phyloP scores from a whole-genome alignment of 108 stramenopile species.

The Nitzschia sp. region DNA sequence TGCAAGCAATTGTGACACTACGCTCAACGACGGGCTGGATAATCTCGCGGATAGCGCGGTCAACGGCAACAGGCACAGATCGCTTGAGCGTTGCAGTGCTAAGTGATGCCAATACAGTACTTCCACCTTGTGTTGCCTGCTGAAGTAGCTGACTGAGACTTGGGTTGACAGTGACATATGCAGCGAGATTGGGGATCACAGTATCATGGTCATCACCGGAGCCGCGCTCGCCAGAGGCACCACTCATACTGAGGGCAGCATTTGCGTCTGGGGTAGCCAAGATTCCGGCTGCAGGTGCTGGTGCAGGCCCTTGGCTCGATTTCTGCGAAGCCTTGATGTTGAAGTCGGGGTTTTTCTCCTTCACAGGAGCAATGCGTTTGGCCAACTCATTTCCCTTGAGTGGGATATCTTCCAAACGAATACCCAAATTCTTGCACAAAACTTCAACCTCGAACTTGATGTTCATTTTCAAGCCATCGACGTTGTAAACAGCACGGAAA shows the following conservation, averaged over 20 bases:
- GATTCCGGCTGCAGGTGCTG: constrained; percentile 19
- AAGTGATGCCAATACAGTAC: constrained; percentile 50
- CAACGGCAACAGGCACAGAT: constrained; percentile 92
- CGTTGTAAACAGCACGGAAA: constrained; percentile 90
- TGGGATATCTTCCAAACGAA: constrained; percentile 92
- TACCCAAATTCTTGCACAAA: constrained; percentile 94
- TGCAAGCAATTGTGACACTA: constrained; percentile 96
- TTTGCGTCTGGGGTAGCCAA: constrained; percentile 51
- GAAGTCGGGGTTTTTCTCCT: constrained; percentile 97
- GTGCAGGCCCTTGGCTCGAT: constrained; percentile 4
- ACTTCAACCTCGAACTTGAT: constrained; percentile 99
- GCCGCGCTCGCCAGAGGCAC: constrained; percentile 12
- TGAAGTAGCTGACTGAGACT: constrained; percentile 80
- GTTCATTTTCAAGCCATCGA: constrained; percentile 98
- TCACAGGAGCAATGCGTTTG: constrained; percentile 79
- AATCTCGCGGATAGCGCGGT: constrained; percentile 97
- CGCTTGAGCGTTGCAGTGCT: constrained; percentile 75
- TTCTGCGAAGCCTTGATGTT: constrained; percentile 68
- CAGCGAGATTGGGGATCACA: constrained; percentile 94
- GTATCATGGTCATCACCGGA: constrained; percentile 75
- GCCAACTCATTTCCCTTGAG: constrained; percentile 64
- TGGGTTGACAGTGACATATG: constrained; percentile 93
- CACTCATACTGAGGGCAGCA: constrained; percentile 3
- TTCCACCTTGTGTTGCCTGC: constrained; percentile 59
- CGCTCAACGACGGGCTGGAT: constrained; percentile 98